Evolutionary conservation across 2,329 filamentous ascomycete species (phyloP).

Genomic region (Verticillium zaregamsianum): DNA sequence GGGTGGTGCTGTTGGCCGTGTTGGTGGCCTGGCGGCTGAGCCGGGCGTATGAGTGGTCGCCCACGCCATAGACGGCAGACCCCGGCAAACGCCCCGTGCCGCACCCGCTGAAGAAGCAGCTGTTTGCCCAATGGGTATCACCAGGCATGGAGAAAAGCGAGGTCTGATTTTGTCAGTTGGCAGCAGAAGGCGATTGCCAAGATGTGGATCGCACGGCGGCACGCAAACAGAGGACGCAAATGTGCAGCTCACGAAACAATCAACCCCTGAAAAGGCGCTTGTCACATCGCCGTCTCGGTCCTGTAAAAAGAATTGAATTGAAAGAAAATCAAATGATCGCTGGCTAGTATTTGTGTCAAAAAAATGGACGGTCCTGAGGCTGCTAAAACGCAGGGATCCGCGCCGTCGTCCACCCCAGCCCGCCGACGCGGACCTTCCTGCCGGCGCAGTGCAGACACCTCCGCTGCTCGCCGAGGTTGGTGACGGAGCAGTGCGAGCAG

Average conservation of each 20-base stretch:
- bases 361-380: not conserved
- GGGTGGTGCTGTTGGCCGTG: not conserved
- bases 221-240: not conserved
- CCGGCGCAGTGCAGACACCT: conserved; percentile 50
- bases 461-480: conserved; percentile 50
- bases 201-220: not conserved
- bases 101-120: not conserved
- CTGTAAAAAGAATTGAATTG: not conserved
- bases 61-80: not conserved
- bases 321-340: not conserved
- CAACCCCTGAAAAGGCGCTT: not conserved
- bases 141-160: not conserved
- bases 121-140: not conserved
- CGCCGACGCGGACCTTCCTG: conserved; percentile 17
- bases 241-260: not conserved
- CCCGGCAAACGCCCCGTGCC: not conserved
- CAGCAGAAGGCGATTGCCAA: not conserved
- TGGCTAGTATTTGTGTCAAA: not conserved
- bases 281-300: not conserved
- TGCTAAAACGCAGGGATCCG: not conserved
- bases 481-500: conserved; percentile 56
- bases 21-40: not conserved
- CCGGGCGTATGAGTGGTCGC: not conserved
- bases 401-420: conserved; percentile 2
- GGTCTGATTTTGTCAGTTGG: not conserved